phyloP scores from a whole-genome alignment of 352 stramenopile genomes.

The Thalassiosira gravida region DNA sequence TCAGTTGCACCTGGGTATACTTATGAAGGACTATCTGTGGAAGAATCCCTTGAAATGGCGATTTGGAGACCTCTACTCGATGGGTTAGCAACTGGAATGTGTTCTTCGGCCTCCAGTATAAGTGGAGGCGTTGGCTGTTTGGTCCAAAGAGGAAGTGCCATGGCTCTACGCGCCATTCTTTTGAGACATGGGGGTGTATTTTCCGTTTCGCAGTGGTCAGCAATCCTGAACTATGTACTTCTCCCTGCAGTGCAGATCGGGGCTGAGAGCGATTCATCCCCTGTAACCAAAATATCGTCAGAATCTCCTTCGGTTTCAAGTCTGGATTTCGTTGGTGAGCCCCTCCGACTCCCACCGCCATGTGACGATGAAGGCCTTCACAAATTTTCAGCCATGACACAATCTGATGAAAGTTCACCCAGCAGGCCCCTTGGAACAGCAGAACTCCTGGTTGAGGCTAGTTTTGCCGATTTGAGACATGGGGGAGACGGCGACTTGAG shows the following conservation, averaged over 20 bases:
- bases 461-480: slow-evolving; percentile 84
- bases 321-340: slow-evolving; percentile 82
- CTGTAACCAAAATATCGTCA: slow-evolving; percentile 75
- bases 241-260: slow-evolving; percentile 77
- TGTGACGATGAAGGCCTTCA: slow-evolving; percentile 76
- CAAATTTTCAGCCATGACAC: slow-evolving; percentile 69
- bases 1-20: slow-evolving; percentile 63
- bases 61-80: slow-evolving; percentile 84
- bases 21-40: slow-evolving; percentile 72
- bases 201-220: slow-evolving; percentile 68
- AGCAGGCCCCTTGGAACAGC: slow-evolving; percentile 68
- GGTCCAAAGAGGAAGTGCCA: slow-evolving; percentile 81
- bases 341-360: slow-evolving; percentile 65
- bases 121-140: slow-evolving; percentile 81
- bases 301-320: slow-evolving; percentile 83
- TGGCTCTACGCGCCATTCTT: slow-evolving; percentile 82
- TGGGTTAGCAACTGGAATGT: slow-evolving; percentile 77
- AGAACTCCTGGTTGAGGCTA: slow-evolving; percentile 84
- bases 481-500: slow-evolving; percentile 82
- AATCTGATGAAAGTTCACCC: slow-evolving; percentile 68
- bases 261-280: slow-evolving; percentile 72
- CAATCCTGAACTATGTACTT: slow-evolving; percentile 77
- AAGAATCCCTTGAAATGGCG: slow-evolving; percentile 82
- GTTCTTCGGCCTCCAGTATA: slow-evolving; percentile 62
- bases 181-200: slow-evolving; percentile 80